These are phyloP conservation scores for Magnaporthiopsis rhizophila DNA, from an alignment of 2,329 filamentous ascomycete species.

Conservation along the genomic window DNA sequence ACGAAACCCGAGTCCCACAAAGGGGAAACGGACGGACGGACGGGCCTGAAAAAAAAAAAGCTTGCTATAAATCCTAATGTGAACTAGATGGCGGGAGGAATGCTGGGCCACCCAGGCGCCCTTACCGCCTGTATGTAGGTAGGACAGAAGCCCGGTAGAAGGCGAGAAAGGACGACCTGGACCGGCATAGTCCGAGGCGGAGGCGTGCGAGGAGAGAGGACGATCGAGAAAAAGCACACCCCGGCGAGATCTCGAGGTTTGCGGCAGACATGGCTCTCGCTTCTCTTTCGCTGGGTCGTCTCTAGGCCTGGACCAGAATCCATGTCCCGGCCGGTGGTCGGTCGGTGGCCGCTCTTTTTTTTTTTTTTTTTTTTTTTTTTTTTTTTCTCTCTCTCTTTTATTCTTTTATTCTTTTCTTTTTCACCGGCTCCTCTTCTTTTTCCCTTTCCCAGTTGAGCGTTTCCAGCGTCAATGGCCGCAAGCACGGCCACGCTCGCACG, in stretches of 20 bases:
- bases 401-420: background rate
- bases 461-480: conserved; percentile 3
- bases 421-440: background rate
- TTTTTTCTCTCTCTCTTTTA: background rate
- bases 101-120: background rate
- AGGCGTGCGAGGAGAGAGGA: background rate
- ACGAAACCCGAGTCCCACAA: background rate
- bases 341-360: conserved; percentile 5
- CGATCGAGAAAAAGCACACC: background rate
- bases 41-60: background rate
- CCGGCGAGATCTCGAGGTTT: background rate
- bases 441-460: background rate
- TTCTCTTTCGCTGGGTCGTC: background rate
- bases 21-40: background rate
- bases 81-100: background rate
- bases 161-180: background rate
- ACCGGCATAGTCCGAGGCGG: background rate
- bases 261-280: background rate
- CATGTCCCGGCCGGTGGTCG: conserved; percentile 3
- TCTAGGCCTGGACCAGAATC: background rate
- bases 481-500: conserved; percentile 8
- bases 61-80: background rate
- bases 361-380: conserved; percentile 5
- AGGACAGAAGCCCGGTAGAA: background rate
- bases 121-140: background rate